These are phyloP conservation scores for Podaxis mareebaensis DNA, from an alignment of 768 basidiomycete genomes.

Conservation along the genomic window DNA sequence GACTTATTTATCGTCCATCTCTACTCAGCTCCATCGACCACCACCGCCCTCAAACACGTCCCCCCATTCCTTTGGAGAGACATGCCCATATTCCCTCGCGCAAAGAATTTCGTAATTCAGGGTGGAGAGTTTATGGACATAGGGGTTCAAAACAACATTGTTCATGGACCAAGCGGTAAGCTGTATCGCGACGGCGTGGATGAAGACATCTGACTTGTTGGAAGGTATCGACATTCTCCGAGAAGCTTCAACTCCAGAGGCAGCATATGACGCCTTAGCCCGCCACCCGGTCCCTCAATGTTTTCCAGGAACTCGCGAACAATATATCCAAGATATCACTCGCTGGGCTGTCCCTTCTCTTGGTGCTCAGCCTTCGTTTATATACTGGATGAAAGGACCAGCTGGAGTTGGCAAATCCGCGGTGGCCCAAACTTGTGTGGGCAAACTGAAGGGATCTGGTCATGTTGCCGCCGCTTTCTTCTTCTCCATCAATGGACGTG, in stretches of 20 bases:
- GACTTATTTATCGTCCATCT: too few relatives aligned
- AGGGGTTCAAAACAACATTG: too few relatives aligned
- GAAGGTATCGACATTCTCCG: not conserved
- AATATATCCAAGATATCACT: constrained; percentile 13
- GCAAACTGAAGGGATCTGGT: not conserved
- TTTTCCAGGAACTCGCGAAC: constrained; percentile 12
- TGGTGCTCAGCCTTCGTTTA: not conserved
- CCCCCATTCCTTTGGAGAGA: too few relatives aligned
- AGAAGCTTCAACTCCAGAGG: not conserved
- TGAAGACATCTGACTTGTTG: too few relatives aligned
- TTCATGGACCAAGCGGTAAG: too few relatives aligned
- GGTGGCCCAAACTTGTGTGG: constrained; percentile 6
- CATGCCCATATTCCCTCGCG: too few relatives aligned
- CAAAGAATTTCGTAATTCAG: not conserved
- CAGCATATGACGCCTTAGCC: not conserved
- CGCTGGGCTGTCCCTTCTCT: not conserved
- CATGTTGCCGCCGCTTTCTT: constrained; percentile 15
- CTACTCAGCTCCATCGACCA: too few relatives aligned
- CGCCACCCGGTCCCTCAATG: constrained; percentile 9
- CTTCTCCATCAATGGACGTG: constrained; percentile 1
- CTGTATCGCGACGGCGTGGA: too few relatives aligned
- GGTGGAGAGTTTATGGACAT: not conserved
- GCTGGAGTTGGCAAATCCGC: constrained; percentile 9
- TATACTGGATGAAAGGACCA: constrained; percentile 1
- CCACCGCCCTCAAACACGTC: too few relatives aligned